Evolutionary conservation across 345 rosid genomes (phyloP), one percentile per base, ranked within the genome.

Genomic region (Gynandropsis gynandra): DNA sequence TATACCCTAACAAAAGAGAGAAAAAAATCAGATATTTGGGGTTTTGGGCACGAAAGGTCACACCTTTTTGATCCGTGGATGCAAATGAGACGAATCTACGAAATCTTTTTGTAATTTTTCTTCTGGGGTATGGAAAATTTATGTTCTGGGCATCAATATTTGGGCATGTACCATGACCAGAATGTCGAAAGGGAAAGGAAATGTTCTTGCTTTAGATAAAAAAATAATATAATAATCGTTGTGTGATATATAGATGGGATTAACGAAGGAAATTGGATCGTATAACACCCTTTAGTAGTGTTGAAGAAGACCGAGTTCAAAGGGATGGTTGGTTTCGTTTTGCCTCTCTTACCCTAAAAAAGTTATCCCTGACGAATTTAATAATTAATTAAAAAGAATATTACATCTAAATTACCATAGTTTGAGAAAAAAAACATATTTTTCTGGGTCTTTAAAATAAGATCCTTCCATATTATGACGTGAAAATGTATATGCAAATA

Each of bases 151-250:
- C 64, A 65, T 65, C 49, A 63, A 54, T 65, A 51, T 20, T 65
- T 57, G 69, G 59, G 59, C 59, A 58, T 65, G 69, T 58, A 58
- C 69, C 69, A 65, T 52, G 69, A 59, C 32, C 69, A 58, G 29
- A 64, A 50, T 42, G 67, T 63, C 52, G 52, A 56, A 56, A 55
- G 15, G 47, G 11, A 49, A 37, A 52, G 37, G 13, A 16, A 10
- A 9, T 27, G 43, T 56, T 38, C 50, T 56, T 56, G 63, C 35
- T 64, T 4, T 33, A 10, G 52, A 56, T 64, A 35, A 2, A 24
- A 24, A 2, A 24, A 24, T 24, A 24, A 24, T 24, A 24, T 2
- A 24, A 64, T 54, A 54, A 43, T 56, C 19, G 34, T 35, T 49
- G 56, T 55, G 68, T 56, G 52, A 62, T 64, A 50, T 50, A 42